Evolutionary conservation across 2,329 filamentous ascomycete species (phyloP).

Genomic region (Diaporthe caulivora): DNA sequence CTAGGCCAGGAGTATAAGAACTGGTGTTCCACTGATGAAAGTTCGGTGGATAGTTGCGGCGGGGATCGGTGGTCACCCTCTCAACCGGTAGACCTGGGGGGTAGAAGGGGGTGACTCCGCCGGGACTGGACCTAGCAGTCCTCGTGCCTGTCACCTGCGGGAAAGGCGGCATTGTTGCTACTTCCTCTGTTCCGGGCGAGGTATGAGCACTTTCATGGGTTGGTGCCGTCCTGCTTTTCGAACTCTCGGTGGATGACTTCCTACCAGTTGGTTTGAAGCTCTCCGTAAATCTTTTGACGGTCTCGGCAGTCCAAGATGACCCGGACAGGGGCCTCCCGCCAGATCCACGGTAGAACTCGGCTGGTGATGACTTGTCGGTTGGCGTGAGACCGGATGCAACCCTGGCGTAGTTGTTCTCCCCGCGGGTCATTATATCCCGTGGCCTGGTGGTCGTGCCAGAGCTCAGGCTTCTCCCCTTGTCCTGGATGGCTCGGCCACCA

Average conservation of each 20-base stretch:
- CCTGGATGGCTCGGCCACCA: constrained; percentile 46
- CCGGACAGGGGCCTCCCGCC: constrained; percentile 47
- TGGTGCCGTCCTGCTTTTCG: constrained; percentile 19
- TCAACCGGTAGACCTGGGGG: constrained; percentile 43
- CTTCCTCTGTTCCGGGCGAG: constrained; percentile 28
- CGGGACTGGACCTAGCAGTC: constrained; percentile 50
- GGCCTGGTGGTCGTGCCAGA: constrained; percentile 45
- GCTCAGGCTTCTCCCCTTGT: constrained; percentile 42
- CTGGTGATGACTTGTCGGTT: constrained; percentile 33
- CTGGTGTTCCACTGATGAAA: constrained; percentile 47
- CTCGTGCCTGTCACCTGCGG: constrained; percentile 42
- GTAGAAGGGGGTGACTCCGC: constrained; percentile 44
- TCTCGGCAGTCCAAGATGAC: constrained; percentile 49
- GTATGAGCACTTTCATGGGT: constrained; percentile 31
- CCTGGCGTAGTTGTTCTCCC: constrained; percentile 26
- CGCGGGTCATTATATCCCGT: constrained; percentile 39
- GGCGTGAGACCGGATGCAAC: constrained; percentile 30
- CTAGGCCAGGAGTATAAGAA: constrained; percentile 42
- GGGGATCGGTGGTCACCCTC: constrained; percentile 30
- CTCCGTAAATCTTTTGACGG: constrained; percentile 48
- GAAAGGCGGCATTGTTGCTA: constrained; percentile 27
- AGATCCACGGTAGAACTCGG: constrained; percentile 47
- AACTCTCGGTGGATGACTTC: constrained; percentile 33
- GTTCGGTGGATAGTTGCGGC: constrained; percentile 26
- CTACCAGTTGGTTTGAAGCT: constrained; percentile 38